Base-by-base conservation (phyloP, 306 rosid genomes). In the Prunus mume region DNA sequence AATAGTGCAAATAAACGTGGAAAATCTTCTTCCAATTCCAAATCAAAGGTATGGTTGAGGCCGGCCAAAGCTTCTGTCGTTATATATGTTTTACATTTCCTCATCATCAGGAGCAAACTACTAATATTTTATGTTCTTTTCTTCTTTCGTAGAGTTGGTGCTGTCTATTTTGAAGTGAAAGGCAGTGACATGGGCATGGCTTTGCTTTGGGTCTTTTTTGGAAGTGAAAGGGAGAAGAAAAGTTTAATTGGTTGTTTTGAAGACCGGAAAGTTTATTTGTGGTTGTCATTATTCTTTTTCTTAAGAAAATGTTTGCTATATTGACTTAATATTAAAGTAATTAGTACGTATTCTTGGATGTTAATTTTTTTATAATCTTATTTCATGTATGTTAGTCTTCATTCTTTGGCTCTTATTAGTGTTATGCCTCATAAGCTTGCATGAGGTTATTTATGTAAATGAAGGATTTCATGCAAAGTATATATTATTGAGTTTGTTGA, bases 101-200 rank as follows among this genome's bases (percentile, higher is more conserved):
- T 24, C 14, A 60, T 2, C 25, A 3, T 63, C 45, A 24, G 14
- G 11, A 3, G 11, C 22, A 9, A 63, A 63, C 12, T 30, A 15
- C n/a, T 17, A 32, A 63, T 30, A 28, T 3, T 0, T 0, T 15
- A 6, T 14, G 1, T 19, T 14, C 3, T 17, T 24, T 54, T 17
- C 3, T 7, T 30, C 27, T 72, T 72, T 85, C 75, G 86, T 76
- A 83, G 86, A 77, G 66, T 4, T 86, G 83, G 58, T 82, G 86
- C 74, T 86, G 82, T 45, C 22, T 79, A 45, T 80, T 74, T 81
- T 34, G 70, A 73, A 30, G 58, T 9, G 55, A 45, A 74, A 74
- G 74, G 25, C 45, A 62, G 17, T 71, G 80, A 76, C 50, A 52
- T 55, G 4, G 4, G 20, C 32, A 32, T 4, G 54, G 52, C 30